Conservation (phyloP, 2,329 filamentous ascomycete genomes). For the Hypoxylon sp. region DNA sequence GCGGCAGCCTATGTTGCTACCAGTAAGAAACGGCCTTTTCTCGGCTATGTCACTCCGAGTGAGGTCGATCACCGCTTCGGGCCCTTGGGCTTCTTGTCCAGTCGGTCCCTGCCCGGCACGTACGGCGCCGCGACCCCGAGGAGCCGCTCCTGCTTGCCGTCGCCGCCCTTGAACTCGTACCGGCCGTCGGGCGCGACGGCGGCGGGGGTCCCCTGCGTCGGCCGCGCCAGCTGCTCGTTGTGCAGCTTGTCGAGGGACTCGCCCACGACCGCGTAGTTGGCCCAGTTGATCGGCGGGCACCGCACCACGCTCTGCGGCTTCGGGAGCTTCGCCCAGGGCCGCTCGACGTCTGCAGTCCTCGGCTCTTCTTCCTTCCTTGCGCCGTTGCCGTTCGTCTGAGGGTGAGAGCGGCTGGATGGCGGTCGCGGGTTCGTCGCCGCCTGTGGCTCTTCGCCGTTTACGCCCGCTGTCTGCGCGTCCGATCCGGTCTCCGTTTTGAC, state of each 20-base stretch:
- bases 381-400: not conserved
- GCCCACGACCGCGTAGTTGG: constrained; percentile 90
- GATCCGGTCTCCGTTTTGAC: not conserved
- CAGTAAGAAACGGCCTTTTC: too few relatives aligned
- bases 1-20: too few relatives aligned
- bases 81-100: constrained; percentile 51
- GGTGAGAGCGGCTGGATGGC: not conserved
- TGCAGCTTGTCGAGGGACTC: constrained; percentile 87
- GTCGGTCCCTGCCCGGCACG: constrained; percentile 63
- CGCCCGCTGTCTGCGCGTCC: not conserved
- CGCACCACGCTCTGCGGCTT: constrained; percentile 84
- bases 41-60: too few relatives aligned
- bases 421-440: not conserved
- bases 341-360: constrained; percentile 30
- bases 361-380: constrained; percentile 16
- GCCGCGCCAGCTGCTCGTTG: constrained; percentile 77
- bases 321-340: constrained; percentile 74
- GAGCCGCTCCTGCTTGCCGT: constrained; percentile 58
- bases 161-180: constrained; percentile 63
- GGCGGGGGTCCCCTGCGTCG: constrained; percentile 67
- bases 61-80: constrained; percentile 47
- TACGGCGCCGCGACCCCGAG: constrained; percentile 69
- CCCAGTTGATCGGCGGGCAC: constrained; percentile 93
- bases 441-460: not conserved
- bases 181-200: constrained; percentile 57